Conservation (phyloP, 1,139 yeast species). For the Geotrichum fermentans region DNA sequence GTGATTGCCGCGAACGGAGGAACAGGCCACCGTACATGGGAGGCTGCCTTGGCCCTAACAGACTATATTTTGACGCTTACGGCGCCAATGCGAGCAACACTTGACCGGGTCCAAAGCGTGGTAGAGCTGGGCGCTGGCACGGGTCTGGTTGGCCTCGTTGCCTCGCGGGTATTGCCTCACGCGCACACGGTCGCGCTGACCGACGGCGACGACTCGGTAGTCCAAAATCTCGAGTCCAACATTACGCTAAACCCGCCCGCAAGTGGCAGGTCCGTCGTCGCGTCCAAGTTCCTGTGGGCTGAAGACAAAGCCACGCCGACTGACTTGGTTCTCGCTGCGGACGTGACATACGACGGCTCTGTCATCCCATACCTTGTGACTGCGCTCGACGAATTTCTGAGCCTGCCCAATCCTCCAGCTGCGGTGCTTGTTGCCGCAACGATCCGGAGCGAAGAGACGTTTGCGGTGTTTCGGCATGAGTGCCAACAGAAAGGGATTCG, state of each 20-base stretch:
- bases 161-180: conserved; percentile 34
- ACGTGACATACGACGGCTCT: conserved; percentile 73
- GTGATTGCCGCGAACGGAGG: conserved; percentile 69
- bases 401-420: background rate
- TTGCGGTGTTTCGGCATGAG: conserved; percentile 48
- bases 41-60: conserved; percentile 72
- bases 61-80: conserved; percentile 39
- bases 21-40: conserved; percentile 93
- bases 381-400: conserved; percentile 39
- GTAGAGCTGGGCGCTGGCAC: conserved; percentile 89
- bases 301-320: conserved; percentile 36
- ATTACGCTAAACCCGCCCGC: conserved; percentile 42
- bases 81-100: background rate
- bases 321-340: conserved; percentile 57
- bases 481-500: conserved; percentile 33
- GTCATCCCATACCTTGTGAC: conserved; percentile 53
- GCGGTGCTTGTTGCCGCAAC: conserved; percentile 52
- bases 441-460: conserved; percentile 58
- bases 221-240: conserved; percentile 49
- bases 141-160: conserved; percentile 68
- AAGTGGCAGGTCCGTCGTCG: conserved; percentile 25
- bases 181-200: conserved; percentile 48
- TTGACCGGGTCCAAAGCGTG: conserved; percentile 29
- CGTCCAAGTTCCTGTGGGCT: conserved; percentile 60
- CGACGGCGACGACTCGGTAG: conserved; percentile 69